phyloP scores from a whole-genome alignment of 805 yeast genomes.

The Ogataea corticis region DNA sequence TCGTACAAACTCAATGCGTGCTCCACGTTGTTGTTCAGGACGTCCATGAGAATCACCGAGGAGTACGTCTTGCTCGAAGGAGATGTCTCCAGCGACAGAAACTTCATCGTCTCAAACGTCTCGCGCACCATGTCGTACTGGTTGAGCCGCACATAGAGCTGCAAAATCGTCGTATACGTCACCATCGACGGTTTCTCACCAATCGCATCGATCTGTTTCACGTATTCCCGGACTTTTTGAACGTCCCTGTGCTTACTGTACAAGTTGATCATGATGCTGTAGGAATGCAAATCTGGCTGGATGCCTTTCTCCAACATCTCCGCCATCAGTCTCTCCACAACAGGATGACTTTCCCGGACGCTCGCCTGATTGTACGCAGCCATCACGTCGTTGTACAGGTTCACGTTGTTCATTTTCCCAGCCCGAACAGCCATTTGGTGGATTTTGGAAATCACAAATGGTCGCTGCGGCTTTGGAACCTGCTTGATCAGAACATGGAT shows the following conservation, averaged over 20 bases:
- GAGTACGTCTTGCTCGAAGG: conserved; percentile 73
- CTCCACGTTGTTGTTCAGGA: conserved; percentile 63
- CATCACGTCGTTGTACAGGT: conserved; percentile 40
- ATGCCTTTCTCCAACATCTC: conserved; percentile 30
- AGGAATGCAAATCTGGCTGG: conserved; percentile 40
- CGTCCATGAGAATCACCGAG: conserved; percentile 66
- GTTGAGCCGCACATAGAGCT: conserved; percentile 54
- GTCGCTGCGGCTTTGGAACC: conserved; percentile 43
- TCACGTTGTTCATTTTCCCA: conserved; percentile 31
- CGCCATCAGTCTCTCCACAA: conserved; percentile 37
- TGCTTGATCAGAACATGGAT: conserved; percentile 37
- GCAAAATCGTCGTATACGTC: conserved; percentile 58
- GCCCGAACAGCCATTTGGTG: conserved; percentile 41
- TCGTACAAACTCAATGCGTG: conserved; percentile 73
- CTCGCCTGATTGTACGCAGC: conserved; percentile 26
- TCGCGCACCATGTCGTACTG: conserved; percentile 64
- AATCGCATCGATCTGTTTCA: conserved; percentile 39
- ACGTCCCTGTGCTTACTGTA: conserved; percentile 44
- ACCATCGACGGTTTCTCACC: conserved; percentile 44
- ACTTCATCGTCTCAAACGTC: conserved; percentile 84
- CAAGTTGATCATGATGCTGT: conserved; percentile 45
- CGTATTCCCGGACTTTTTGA: conserved; percentile 38
- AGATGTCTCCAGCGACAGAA: conserved; percentile 59
- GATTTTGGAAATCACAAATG: conserved; percentile 35
- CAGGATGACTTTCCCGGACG: conserved; percentile 19